Evolutionary conservation across 257 asterid species (phyloP).

Genomic region (Eucommia ulmoides): DNA sequence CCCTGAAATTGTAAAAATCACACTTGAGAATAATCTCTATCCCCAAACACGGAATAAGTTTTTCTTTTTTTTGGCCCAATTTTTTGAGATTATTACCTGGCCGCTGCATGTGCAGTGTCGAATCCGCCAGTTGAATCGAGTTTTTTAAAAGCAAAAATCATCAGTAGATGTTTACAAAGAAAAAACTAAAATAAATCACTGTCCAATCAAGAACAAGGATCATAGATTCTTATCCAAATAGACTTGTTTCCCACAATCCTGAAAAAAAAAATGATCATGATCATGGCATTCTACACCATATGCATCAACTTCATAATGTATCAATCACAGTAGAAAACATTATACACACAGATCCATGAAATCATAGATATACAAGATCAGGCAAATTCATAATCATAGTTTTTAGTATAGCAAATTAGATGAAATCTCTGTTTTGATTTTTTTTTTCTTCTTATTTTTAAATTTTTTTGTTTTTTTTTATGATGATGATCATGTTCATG

Average conservation of each 20-base stretch:
- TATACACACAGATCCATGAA: not conserved
- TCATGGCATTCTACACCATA: not conserved
- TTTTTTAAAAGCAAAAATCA: not conserved
- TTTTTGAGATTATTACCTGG: conserved; percentile 55
- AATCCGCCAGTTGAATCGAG: conserved; percentile 58
- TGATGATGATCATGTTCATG: too few relatives aligned
- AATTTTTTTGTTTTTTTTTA: too few relatives aligned
- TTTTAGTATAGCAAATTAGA: too few relatives aligned
- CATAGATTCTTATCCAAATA: conserved; percentile 51
- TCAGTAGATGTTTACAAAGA: not conserved
- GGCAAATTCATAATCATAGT: not conserved
- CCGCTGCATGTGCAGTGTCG: conserved; percentile 97
- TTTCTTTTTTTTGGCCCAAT: too few relatives aligned
- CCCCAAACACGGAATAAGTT: too few relatives aligned
- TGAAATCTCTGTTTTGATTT: not conserved
- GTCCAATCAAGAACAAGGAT: not conserved
- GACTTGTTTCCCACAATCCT: conserved; percentile 97
- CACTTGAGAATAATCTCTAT: too few relatives aligned
- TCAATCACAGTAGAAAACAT: not conserved
- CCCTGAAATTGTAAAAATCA: conserved; percentile 46
- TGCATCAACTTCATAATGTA: not conserved
- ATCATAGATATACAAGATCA: not conserved
- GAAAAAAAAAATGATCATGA: conserved; percentile 18
- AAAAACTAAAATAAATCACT: not conserved
- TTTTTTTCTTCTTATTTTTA: too few relatives aligned